phyloP scores from a whole-genome alignment of 2,329 filamentous ascomycete genomes.

The Xylaria arbuscula region DNA sequence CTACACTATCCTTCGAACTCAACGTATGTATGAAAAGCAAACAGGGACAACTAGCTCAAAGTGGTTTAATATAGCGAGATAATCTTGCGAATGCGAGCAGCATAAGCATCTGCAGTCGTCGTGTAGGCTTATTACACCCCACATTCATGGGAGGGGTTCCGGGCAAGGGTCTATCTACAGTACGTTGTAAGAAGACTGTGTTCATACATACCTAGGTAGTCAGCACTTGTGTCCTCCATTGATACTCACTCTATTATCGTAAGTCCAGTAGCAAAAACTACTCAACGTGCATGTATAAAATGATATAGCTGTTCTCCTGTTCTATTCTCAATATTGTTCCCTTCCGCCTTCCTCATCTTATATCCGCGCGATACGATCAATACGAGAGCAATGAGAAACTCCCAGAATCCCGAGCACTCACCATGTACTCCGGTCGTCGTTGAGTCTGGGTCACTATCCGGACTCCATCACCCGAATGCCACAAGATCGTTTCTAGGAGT shows the following conservation, averaged over 20 bases:
- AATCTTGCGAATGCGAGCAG: not conserved
- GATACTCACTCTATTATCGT: not conserved
- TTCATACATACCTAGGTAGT: not conserved
- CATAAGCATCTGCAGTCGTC: slow-evolving; percentile 9
- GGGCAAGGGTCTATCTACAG: not conserved
- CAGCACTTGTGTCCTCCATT: not conserved
- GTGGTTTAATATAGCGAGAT: too few species aligned
- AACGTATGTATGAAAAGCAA: too few species aligned
- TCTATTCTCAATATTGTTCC: not conserved
- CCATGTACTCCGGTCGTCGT: slow-evolving; percentile 4
- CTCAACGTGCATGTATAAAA: not conserved
- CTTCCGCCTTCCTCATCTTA: not conserved
- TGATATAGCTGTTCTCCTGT: not conserved
- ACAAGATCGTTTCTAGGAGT: slow-evolving; percentile 30
- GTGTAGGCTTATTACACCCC: slow-evolving; percentile 12
- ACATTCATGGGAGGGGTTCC: slow-evolving; percentile 1
- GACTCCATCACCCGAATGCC: slow-evolving; percentile 14
- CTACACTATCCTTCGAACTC: too few species aligned
- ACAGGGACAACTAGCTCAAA: too few species aligned
- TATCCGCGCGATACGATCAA: not conserved
- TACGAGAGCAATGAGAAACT: not conserved
- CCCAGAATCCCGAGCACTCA: not conserved
- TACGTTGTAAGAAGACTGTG: not conserved
- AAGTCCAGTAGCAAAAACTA: too few species aligned
- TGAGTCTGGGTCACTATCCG: slow-evolving; percentile 30